A percentile compares a stretch with the other conserved stretches of the same genome.
Conservation (phyloP, 1,284 basidiomycete genomes). For the Puccinia triticina region DNA sequence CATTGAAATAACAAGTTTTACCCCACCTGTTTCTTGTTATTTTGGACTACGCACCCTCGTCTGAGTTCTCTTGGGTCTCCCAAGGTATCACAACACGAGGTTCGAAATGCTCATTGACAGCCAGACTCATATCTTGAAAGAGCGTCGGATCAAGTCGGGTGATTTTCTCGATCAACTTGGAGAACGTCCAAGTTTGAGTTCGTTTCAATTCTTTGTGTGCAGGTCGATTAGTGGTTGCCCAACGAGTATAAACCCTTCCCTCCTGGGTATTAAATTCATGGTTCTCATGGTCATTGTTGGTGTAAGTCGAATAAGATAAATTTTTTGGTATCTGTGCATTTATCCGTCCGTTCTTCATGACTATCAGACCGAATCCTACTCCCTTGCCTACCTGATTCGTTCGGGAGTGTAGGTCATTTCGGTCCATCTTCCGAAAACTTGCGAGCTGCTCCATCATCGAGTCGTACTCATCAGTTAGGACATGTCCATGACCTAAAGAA, state of each 20-base stretch:
- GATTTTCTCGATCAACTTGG: conserved; percentile 37
- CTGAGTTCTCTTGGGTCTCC: background rate
- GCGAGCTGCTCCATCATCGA: conserved; percentile 42
- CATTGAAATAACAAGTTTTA: background rate
- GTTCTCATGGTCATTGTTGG: conserved; percentile 39
- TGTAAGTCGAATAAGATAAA: conserved; percentile 23
- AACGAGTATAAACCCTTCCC: conserved; percentile 16
- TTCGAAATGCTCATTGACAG: conserved; percentile 38
- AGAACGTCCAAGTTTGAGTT: conserved; percentile 42
- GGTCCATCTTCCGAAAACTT: conserved; percentile 9
- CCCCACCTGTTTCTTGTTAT: background rate
- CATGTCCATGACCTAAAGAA: conserved; percentile 23
- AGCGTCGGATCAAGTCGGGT: conserved; percentile 18
- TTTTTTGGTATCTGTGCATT: conserved; percentile 3
- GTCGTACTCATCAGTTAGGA: conserved; percentile 36
- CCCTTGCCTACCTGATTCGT: conserved; percentile 13
- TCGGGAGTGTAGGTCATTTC: conserved; percentile 15
- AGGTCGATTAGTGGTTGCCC: conserved; percentile 9
- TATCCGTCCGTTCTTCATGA: conserved; percentile 19
- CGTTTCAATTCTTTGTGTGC: conserved; percentile 14
- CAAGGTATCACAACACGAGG: conserved; percentile 40
- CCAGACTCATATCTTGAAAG: conserved; percentile 33
- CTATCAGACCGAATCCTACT: conserved; percentile 19
- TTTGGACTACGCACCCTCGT: background rate
- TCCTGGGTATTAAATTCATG: conserved; percentile 32